Base-by-base conservation (phyloP, 1,284 basidiomycete genomes). In the Melampsora americana region DNA sequence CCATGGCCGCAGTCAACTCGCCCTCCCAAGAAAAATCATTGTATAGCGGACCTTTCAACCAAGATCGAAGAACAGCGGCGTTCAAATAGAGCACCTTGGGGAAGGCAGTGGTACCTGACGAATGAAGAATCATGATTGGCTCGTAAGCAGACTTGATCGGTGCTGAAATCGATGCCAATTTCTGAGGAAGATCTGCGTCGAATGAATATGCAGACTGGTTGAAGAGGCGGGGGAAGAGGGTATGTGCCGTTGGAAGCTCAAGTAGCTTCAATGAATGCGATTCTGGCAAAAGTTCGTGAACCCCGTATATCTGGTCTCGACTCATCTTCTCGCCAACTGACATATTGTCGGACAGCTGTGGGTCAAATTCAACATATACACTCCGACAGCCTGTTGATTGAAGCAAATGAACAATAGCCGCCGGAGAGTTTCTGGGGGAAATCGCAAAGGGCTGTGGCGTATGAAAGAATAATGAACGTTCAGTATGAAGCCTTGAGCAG, bases 391-490 rank as follows among this genome's bases (percentile, higher is more conserved):
- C 78, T 5, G 81, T 83, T 67, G 82, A 81, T 30, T 78, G 75
- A 28, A 85, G 77, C 39, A 86, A 80, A 78, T 85, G 80, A 1
- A 81, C 82, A 3, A 85, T 78, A 0, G 83, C 84, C 0, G 79
- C 76, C 20, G 82, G 76, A 0, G 83, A 84, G 77, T 86, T 85
- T 42, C 85, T 81, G 2, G 83, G 82, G 1, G 85, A 86, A 23
- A 86, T 80, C 0, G 83, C 81, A 78, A 85, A 39, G 14, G 62
- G 62, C 62, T 65, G 14, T 53, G 23, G 23, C 23, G 23, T 16
- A 53, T 5, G 14, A 20, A 53, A 6, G 16, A 53, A 53, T 14
- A 53, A 26, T 20, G 50, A 26, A 53, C 18, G 23, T 20, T 53
- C 1, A 53, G 16, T 0, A 18, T 6, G 16, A 5, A 20, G 50